Evolutionary conservation across 805 yeast species (phyloP), one percentile per base, ranked within the genome.

Genomic region (Scheffersomyces coipomensis): DNA sequence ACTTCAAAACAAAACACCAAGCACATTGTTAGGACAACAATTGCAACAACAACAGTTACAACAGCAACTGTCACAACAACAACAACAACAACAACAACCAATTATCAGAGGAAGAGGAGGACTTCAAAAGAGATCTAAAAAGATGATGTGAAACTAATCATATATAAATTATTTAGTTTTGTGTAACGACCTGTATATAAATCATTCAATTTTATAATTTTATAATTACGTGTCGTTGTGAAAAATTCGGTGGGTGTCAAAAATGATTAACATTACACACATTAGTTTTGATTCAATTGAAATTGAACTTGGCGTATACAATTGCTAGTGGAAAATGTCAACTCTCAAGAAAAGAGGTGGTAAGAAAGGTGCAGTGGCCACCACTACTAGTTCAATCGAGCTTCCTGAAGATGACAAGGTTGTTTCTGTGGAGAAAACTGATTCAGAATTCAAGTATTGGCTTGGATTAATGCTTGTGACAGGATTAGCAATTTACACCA

Each of bases 61-160:
- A 29, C 31, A 31, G 4, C 5, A 2, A 2, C 34, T 11, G 4
- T 22, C 19, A 23, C 32, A 5, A 16, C 7, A n/a, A 32, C 33
- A 18, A 33, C 45, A 25, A 19, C 43, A 16, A 41, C 46, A 39
- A 17, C 40, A 40, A 19, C 50, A 43, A n/a, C 72, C 74, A 0
- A 64, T 63, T 7, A 47, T 69, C 34, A 62, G 57, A 42, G 75
- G 75, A 10, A 59, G 75, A 43, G 75, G 75, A 2, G 75, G 75
- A 0, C 65, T 64, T 44, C 75, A 69, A 42, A 69, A 67, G 47
- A 46, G 75, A 38, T 53, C 71, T 1, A 67, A 64, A 47, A 66
- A 64, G 43, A 43, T 55, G 34, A 66, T 64, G 70, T 66, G 54
- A 43, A 17, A 12, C 12, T 2, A n/a, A 34, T 23, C 11, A 7